Percentiles rank a stretch among this genome's conserved stretches.
Conservation (phyloP, 805 yeast species). For the Saturnispora sekii region DNA sequence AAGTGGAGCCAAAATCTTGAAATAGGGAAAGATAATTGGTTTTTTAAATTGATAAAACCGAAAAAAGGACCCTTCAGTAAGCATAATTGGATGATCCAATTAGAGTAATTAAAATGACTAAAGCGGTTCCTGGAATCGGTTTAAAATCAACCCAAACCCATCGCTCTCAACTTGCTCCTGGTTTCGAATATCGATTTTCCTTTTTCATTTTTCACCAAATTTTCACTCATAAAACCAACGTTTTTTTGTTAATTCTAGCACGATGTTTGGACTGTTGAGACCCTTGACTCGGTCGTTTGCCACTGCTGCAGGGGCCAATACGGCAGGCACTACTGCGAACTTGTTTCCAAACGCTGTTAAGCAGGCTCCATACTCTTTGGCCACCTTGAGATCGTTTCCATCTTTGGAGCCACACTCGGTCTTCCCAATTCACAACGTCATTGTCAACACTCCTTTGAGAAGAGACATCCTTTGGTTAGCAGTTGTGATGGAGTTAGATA, state of each 20-base stretch:
- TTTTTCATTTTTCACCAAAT: neutral
- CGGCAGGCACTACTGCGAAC: neutral
- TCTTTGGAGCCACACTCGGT: constrained; percentile 76
- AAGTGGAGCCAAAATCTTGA: too few relatives aligned
- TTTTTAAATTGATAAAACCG: too few relatives aligned
- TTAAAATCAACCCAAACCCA: too few relatives aligned
- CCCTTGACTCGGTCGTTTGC: neutral
- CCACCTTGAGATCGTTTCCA: constrained; percentile 78
- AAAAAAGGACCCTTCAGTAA: too few relatives aligned
- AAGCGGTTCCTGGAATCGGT: too few relatives aligned
- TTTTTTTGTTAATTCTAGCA: neutral
- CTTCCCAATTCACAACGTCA: constrained; percentile 64
- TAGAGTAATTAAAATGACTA: too few relatives aligned
- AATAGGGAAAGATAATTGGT: too few relatives aligned
- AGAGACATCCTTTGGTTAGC: constrained; percentile 93
- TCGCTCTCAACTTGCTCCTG: too few relatives aligned
- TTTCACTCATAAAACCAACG: neutral
- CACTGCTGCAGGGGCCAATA: neutral
- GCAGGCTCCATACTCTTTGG: constrained; percentile 66
- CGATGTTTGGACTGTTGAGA: constrained; percentile 2
- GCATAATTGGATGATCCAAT: too few relatives aligned
- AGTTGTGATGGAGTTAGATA: constrained; percentile 84
- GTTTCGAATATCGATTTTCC: neutral
- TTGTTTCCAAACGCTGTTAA: constrained; percentile 23
- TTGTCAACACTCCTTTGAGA: constrained; percentile 68